Percentiles rank a stretch among this genome's conserved stretches.
Conservation (phyloP, 1,139 yeast genomes). For the Candida mesenterica region DNA sequence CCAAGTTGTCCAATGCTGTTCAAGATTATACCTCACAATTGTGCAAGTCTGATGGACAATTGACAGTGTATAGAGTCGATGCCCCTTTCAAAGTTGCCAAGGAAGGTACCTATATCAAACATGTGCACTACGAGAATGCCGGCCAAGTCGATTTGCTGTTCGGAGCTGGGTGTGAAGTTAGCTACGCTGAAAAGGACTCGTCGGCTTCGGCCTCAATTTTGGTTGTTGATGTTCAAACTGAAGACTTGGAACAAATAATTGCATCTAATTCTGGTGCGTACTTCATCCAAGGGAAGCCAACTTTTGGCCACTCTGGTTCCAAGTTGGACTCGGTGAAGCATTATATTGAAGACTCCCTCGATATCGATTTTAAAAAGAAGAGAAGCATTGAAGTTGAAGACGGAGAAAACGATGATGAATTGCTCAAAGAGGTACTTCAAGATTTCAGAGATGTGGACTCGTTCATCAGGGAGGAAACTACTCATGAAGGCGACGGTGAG, state of each 20-base stretch:
- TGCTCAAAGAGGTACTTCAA: slow-evolving; percentile 31
- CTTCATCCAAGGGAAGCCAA: slow-evolving; percentile 34
- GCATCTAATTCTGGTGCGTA: slow-evolving; percentile 13
- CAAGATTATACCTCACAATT: slow-evolving; percentile 17
- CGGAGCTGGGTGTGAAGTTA: slow-evolving; percentile 16
- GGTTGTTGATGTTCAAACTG: slow-evolving; percentile 23
- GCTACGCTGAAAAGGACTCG: slow-evolving; percentile 6
- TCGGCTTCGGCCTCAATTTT: too few species aligned
- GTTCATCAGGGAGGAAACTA: slow-evolving; percentile 29
- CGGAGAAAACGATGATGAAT: slow-evolving; percentile 16
- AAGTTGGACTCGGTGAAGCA: slow-evolving; percentile 21
- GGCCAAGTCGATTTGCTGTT: slow-evolving; percentile 23
- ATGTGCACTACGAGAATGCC: slow-evolving; percentile 30
- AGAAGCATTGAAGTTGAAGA: slow-evolving; percentile 10
- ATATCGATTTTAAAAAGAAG: too few species aligned
- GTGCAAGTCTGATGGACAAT: slow-evolving; percentile 14
- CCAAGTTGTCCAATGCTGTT: slow-evolving; percentile 16
- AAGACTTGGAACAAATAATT: slow-evolving; percentile 20
- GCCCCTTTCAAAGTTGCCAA: slow-evolving; percentile 11
- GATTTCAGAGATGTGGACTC: slow-evolving; percentile 37
- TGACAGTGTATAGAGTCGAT: slow-evolving; percentile 25
- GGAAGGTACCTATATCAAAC: slow-evolving; percentile 22
- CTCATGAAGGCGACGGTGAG: slow-evolving; percentile 22
- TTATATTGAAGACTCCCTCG: slow-evolving; percentile 21
- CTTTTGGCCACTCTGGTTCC: slow-evolving; percentile 21